Conservation (phyloP, 2,329 filamentous ascomycete genomes). For the Colletotrichum australisinense region DNA sequence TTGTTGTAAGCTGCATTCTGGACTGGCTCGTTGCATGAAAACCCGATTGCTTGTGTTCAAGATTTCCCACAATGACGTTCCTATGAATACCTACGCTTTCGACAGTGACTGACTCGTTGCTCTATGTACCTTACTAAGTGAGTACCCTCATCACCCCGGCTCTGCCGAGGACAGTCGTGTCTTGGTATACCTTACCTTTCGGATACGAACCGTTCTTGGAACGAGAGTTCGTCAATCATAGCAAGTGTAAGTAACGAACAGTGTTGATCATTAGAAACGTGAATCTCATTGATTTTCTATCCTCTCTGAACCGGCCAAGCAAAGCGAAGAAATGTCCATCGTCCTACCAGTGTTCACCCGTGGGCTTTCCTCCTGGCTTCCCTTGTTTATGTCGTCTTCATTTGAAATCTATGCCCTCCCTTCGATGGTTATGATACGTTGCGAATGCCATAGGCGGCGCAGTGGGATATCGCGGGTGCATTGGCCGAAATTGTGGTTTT, state of each 20-base stretch:
- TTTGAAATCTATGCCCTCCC: slow-evolving; percentile 34
- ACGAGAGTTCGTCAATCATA: neutral
- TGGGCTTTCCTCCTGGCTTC: slow-evolving; percentile 22
- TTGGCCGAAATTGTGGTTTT: slow-evolving; percentile 16
- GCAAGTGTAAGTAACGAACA: neutral
- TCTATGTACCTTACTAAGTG: too few species aligned
- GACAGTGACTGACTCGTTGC: slow-evolving; percentile 8
- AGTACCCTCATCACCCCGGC: neutral
- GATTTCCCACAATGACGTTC: slow-evolving; percentile 17
- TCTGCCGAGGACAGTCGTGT: neutral
- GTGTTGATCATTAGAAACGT: slow-evolving; percentile 24
- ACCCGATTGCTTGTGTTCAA: neutral
- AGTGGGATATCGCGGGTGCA: slow-evolving; percentile 21
- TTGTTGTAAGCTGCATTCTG: neutral
- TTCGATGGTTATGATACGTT: slow-evolving; percentile 34
- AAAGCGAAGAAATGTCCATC: slow-evolving; percentile 29
- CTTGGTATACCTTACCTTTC: neutral
- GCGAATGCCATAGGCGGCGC: slow-evolving; percentile 11
- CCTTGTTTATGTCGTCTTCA: slow-evolving; percentile 31
- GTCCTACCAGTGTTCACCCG: slow-evolving; percentile 20
- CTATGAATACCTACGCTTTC: neutral
- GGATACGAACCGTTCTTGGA: too few species aligned
- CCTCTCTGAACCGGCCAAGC: slow-evolving; percentile 22
- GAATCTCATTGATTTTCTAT: slow-evolving; percentile 35
- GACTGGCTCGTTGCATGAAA: neutral